Percentiles rank a stretch among this genome's conserved stretches.
Evolutionary conservation across 2,329 filamentous ascomycete genomes (phyloP).

Genomic region (Aureobasidium mangrovei): DNA sequence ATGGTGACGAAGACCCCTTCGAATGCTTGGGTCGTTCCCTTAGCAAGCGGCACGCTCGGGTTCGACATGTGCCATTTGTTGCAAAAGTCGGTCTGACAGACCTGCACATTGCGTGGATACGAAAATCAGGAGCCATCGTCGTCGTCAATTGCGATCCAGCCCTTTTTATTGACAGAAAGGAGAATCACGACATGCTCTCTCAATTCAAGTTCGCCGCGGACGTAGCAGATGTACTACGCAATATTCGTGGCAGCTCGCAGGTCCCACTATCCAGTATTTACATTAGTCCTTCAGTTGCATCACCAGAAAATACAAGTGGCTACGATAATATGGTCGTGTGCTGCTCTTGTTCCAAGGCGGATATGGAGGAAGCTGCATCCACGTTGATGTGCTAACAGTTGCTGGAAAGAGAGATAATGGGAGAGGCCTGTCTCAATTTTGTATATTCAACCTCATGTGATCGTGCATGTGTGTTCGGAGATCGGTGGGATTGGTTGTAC

Average conservation of each 20-base stretch:
- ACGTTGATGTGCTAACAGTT: too few relatives aligned
- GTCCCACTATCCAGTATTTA: neutral
- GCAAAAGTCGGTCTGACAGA: conserved; percentile 54
- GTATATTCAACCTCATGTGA: too few relatives aligned
- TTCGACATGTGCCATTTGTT: conserved; percentile 66
- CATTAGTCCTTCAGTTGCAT: neutral
- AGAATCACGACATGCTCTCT: conserved; percentile 16
- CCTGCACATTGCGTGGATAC: conserved; percentile 55
- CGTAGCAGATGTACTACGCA: conserved; percentile 1
- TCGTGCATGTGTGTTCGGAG: too few relatives aligned
- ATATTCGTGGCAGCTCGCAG: neutral
- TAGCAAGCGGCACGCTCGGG: conserved; percentile 48
- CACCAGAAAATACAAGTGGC: neutral
- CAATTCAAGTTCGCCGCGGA: conserved; percentile 21
- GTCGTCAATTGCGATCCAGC: conserved; percentile 46
- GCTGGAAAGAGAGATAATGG: too few relatives aligned
- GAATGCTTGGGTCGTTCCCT: conserved; percentile 60
- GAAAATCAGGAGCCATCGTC: conserved; percentile 49
- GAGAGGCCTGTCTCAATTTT: too few relatives aligned
- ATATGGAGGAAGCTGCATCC: conserved; percentile 1
- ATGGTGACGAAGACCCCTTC: conserved; percentile 53
- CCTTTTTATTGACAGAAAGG: conserved; percentile 27
- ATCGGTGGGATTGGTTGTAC: too few relatives aligned
- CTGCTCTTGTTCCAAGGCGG: conserved; percentile 1
- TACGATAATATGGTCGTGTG: conserved; percentile 7